These are phyloP conservation scores for Boletus albobrunnescens DNA, from an alignment of 1,284 basidiomycete genomes.

Conservation along the genomic window DNA sequence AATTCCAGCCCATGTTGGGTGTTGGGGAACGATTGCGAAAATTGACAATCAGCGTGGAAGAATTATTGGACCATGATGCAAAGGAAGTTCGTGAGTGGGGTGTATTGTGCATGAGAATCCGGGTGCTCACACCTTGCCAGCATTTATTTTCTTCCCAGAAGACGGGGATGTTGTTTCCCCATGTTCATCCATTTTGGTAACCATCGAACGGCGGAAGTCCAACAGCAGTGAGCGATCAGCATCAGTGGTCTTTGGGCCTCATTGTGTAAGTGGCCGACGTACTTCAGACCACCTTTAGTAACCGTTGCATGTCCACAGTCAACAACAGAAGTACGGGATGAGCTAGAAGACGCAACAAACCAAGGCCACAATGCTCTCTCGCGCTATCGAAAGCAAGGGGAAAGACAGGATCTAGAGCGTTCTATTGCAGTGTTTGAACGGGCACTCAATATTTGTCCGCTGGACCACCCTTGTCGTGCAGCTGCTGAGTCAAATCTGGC, in stretches of 20 bases:
- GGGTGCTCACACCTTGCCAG: background rate
- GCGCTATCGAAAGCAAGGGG: background rate
- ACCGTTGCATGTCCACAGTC: background rate
- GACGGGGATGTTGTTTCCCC: background rate
- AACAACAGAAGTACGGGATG: background rate
- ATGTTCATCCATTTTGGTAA: background rate
- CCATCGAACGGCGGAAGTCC: background rate
- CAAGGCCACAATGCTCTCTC: background rate
- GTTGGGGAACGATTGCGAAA: background rate
- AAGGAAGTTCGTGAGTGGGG: background rate
- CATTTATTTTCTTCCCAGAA: background rate
- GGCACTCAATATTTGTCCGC: background rate
- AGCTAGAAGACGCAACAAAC: background rate
- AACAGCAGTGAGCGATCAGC: background rate
- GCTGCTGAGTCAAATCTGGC: background rate
- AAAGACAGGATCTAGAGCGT: background rate
- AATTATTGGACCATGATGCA: background rate
- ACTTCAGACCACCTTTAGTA: background rate
- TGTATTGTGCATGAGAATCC: background rate
- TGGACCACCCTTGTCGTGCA: background rate
- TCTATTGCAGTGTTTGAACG: background rate
- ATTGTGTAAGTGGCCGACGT: background rate
- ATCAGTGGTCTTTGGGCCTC: background rate
- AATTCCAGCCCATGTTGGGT: background rate
- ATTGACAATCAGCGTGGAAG: background rate